A percentile compares a stretch with the other conserved stretches of the same genome.
Conservation (phyloP, 2,329 filamentous ascomycete genomes). For the Fusarium brevicatenulatum region DNA sequence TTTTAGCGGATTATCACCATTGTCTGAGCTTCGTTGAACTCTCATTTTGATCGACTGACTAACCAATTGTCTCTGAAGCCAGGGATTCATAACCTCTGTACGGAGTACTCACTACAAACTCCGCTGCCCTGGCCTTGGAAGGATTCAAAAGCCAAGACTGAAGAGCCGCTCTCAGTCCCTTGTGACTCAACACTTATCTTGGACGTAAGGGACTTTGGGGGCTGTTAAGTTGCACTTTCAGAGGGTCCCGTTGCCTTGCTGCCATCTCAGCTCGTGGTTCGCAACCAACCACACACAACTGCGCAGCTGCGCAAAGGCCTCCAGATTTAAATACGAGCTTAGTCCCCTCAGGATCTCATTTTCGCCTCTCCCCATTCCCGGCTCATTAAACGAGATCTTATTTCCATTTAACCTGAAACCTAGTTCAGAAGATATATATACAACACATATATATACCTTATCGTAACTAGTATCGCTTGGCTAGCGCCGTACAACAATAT, state of each 20-base stretch:
- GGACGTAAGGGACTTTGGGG: constrained; percentile 1
- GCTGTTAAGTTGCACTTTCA: constrained; percentile 17
- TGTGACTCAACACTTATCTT: neutral
- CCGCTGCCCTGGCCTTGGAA: neutral
- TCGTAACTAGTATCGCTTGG: neutral
- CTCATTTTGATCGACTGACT: neutral
- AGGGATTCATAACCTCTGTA: neutral
- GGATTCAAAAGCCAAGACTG: constrained; percentile 9
- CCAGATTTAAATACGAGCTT: constrained; percentile 8
- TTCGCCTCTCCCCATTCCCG: constrained; percentile 10
- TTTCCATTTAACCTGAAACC: neutral
- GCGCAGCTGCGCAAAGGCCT: constrained; percentile 20
- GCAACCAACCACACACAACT: constrained; percentile 12
- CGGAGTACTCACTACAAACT: neutral
- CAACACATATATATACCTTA: neutral
- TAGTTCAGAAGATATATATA: neutral
- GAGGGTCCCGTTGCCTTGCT: constrained; percentile 15
- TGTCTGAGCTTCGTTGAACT: neutral
- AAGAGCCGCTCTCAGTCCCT: neutral
- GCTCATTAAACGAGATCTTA: constrained; percentile 4
- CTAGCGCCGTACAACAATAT: neutral
- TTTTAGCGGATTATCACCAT: neutral
- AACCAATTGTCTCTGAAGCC: neutral
- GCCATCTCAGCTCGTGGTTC: constrained; percentile 15
- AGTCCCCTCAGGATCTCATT: neutral